Base-by-base conservation (phyloP, 805 yeast species). In the Ogataea henricii region DNA sequence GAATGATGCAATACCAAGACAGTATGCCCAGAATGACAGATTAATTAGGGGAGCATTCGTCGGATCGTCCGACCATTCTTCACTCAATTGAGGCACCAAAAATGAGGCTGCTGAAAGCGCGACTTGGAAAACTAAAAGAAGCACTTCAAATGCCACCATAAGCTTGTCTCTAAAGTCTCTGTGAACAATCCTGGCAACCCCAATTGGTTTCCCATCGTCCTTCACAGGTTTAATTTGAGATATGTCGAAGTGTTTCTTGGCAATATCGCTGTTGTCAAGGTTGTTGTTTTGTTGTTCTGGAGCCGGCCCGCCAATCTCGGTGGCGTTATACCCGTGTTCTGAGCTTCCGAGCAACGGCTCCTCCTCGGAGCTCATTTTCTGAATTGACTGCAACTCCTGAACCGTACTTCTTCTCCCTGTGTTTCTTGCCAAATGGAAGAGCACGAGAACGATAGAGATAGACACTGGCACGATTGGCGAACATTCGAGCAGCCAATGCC, bases 231-330 rank as follows among this genome's bases (percentile, higher is more conserved):
- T 69, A 30, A 86, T 62, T 17, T 77, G 74, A 16, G 77, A 71
- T 26, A 86, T 73, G 54, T 87, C 87, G 55, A 86, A 87, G 63
- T 86, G 94, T 38, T 77, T 77, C 26, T 78, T 78, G 36, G 81
- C 75, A 33, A 80, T 51, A 3, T 58, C 30, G 8, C 39, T 41
- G 21, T 21, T 21, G 34, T 36, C 36, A 10, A 36, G 29, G 16
- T 27, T 25, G 23, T 39, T 16, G 5, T 9, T 16, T n/a, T 26
- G 21, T 17, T 39, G 42, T 26, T 26, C 27, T 3, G 40, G 6
- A n/a, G 36, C 32, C 6, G 38, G 5, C n/a, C 22, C 42, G 12
- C 34, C 12, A 10, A 64, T 60, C 20, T 54, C 51, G 41, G 70
- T 73, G 20, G 53, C 39, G 57, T 49, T 43, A 53, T 50, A 53